Evolutionary conservation across 129 eudicot genomes (phyloP).

Genomic region (Arctium minus): DNA sequence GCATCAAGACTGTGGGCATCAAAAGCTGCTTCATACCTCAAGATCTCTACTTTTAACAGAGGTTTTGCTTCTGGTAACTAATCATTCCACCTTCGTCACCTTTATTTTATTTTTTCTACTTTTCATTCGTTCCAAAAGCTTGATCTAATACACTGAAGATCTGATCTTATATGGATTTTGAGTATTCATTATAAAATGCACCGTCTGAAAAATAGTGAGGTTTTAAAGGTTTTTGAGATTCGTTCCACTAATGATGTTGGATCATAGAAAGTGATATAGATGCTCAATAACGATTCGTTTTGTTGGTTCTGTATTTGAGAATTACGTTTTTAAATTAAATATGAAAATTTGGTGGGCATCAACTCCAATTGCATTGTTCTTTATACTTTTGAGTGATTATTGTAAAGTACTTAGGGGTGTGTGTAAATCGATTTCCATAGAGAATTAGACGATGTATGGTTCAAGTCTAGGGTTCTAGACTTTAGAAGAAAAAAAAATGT

Average conservation of each 20-base stretch:
- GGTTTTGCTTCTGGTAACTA: slow-evolving; percentile 61
- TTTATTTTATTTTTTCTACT: neutral
- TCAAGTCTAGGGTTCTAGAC: neutral
- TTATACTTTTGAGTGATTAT: neutral
- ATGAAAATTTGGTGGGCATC: neutral
- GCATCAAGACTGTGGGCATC: slow-evolving; percentile 50
- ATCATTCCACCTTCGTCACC: neutral
- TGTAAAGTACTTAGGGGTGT: neutral
- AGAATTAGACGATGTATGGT: neutral
- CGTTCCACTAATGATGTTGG: neutral
- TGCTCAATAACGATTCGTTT: neutral
- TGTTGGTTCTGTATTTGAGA: neutral
- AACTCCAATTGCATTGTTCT: neutral
- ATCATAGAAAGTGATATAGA: slow-evolving; percentile 2
- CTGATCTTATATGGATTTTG: slow-evolving; percentile 18
- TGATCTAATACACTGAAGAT: slow-evolving; percentile 17
- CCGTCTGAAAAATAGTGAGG: neutral
- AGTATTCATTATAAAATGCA: neutral
- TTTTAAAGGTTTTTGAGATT: slow-evolving; percentile 1
- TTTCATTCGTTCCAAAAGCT: neutral
- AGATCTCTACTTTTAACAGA: slow-evolving; percentile 54
- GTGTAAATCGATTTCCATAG: neutral
- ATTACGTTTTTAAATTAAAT: neutral
- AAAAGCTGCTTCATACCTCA: slow-evolving; percentile 46
- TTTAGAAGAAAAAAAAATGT: neutral